Conservation (phyloP, 192 early-diverging fungal species). For the Rhizoclosmatium sp. region DNA sequence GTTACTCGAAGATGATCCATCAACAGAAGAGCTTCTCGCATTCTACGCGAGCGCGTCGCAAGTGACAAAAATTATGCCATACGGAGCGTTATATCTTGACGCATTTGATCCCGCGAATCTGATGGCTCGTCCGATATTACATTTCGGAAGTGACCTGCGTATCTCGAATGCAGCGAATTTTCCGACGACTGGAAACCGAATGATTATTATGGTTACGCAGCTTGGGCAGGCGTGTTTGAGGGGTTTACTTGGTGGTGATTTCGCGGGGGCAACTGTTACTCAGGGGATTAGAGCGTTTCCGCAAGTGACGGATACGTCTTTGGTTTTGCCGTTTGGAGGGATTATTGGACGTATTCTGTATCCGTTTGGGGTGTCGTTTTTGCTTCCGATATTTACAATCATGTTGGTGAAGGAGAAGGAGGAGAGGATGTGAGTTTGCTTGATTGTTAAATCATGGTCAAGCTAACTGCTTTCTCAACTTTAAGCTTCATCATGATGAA, state of each 20-base stretch:
- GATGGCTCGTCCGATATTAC: constrained; percentile 44
- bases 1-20: background rate
- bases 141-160: constrained; percentile 56
- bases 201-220: constrained; percentile 56
- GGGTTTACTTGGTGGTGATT: constrained; percentile 32
- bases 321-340: constrained; percentile 63
- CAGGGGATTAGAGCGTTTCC: constrained; percentile 75
- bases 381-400: constrained; percentile 75
- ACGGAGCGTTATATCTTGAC: constrained; percentile 62
- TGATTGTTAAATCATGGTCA: background rate
- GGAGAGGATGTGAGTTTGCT: constrained; percentile 54
- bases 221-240: constrained; percentile 52
- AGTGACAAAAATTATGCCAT: constrained; percentile 61
- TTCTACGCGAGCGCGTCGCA: constrained; percentile 33
- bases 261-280: constrained; percentile 60
- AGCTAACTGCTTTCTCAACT: background rate
- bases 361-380: constrained; percentile 78
- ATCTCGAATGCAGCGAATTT: constrained; percentile 55
- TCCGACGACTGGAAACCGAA: constrained; percentile 60
- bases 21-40: constrained; percentile 11
- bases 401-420: constrained; percentile 79
- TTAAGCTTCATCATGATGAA: constrained; percentile 65
- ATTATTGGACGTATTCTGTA: constrained; percentile 72
- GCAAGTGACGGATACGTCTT: constrained; percentile 37
- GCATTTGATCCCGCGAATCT: constrained; percentile 48